Base-by-base conservation (phyloP, 495 filamentous ascomycete species). In the Cenococcum geophilum region DNA sequence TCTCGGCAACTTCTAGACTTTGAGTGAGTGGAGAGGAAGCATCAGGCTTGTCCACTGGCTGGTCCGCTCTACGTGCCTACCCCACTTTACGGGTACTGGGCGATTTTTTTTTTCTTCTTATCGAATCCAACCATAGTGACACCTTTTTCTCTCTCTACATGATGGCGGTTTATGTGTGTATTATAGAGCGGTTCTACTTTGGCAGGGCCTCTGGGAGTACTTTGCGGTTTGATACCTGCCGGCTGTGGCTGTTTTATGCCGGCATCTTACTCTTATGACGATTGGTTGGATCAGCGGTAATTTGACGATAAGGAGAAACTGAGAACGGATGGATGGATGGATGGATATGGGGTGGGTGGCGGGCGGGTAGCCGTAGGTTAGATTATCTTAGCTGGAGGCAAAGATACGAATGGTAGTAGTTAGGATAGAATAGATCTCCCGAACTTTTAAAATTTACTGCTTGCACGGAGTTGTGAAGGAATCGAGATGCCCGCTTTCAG, bases 81-180 rank as follows among this genome's bases (percentile, higher is more conserved):
- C 40, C 64, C 64, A 6, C 2, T 66, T 66, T 22, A 57, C 35
- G 59, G 64, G 64, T 50, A 42, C 51, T 49, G 18, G 56, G 59
- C 20, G 18, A 22, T 56, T 20, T 20, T 25, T 56, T 43, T 56
- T 10, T 18, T 27, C 34, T 8, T 55, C 25, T 40, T 40, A n/a
- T 16, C 34, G n/a, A 18, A 27, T 40, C 18, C 34, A 36, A 14
- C 18, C 36, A 3, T 20, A 21, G 21, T 52, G 12, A 12, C 53
- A n/a, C 5, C 34, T 43, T 56, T 55, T 55, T 23, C 32, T 56
- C 36, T 56, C 34, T 16, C 25, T 5, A 52, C 25, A 32, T 52
- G 21, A 45, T 18, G 40, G 40, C 18, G 12, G 40, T 51, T 27
- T 51, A 18, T 36, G 11, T 27, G 12, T 56, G 53, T 56, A 56